phyloP scores from a whole-genome alignment of 1,139 yeast genomes.

The Candida glucosophila region DNA sequence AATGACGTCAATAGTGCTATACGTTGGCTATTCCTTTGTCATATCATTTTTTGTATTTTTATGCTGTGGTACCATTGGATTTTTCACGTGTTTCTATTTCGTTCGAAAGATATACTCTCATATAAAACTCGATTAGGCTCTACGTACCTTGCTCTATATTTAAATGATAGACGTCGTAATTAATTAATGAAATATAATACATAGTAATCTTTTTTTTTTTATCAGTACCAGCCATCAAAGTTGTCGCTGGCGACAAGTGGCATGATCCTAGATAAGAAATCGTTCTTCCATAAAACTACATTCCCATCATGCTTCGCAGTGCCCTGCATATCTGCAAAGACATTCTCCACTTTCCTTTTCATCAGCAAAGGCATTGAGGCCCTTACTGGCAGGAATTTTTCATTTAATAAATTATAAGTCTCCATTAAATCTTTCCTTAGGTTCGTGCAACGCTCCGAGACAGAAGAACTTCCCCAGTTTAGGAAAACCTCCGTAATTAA shows the following conservation, averaged over 20 bases:
- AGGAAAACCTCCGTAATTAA: conserved; percentile 24
- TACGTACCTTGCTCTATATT: neutral
- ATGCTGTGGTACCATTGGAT: conserved; percentile 85
- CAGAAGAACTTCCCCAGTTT: conserved; percentile 15
- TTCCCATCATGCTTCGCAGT: too few species aligned
- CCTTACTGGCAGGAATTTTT: conserved; percentile 15
- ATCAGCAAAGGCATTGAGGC: conserved; percentile 14
- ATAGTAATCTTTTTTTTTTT: conserved; percentile 1
- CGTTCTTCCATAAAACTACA: conserved; percentile 21
- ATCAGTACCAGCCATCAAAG: conserved; percentile 29
- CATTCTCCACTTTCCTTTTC: conserved; percentile 15
- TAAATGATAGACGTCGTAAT: conserved; percentile 1
- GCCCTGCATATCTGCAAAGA: too few species aligned
- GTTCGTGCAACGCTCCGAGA: conserved; percentile 21
- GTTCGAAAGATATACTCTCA: conserved; percentile 74
- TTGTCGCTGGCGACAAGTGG: conserved; percentile 26
- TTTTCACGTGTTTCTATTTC: conserved; percentile 64
- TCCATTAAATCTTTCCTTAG: conserved; percentile 32
- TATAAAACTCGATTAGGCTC: conserved; percentile 63
- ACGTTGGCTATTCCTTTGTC: conserved; percentile 76
- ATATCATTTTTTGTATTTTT: conserved; percentile 68
- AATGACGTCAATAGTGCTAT: conserved; percentile 66
- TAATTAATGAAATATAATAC: conserved; percentile 3
- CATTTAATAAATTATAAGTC: conserved; percentile 24
- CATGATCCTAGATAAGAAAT: conserved; percentile 15